Evolutionary conservation across 2,329 filamentous ascomycete genomes (phyloP).

Genomic region (Gyromitra esculenta): DNA sequence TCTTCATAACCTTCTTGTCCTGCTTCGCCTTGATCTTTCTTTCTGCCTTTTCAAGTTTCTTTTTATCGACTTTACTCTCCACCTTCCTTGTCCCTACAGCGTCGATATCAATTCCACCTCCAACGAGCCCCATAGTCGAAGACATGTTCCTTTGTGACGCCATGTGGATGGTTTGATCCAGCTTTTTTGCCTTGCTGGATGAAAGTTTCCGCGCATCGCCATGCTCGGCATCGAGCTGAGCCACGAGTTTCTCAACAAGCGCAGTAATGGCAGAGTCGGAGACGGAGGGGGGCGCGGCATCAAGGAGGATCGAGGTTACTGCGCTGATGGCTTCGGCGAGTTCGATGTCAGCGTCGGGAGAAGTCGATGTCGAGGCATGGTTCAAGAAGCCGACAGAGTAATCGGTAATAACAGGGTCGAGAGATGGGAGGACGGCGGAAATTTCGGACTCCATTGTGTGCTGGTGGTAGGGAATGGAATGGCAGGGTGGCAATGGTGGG

Average conservation of each 20-base stretch:
- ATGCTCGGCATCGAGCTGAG: slow-evolving; percentile 78
- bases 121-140: slow-evolving; percentile 87
- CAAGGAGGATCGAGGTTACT: slow-evolving; percentile 88
- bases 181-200: slow-evolving; percentile 73
- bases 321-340: slow-evolving; percentile 83
- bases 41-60: slow-evolving; percentile 99
- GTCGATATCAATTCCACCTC: slow-evolving; percentile 87
- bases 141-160: slow-evolving; percentile 95
- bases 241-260: slow-evolving; percentile 89
- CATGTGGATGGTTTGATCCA: slow-evolving; percentile 95
- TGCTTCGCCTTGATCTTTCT: slow-evolving; percentile 97
- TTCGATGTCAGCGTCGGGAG: slow-evolving; percentile 75
- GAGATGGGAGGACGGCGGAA: slow-evolving; percentile 81
- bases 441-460: slow-evolving; percentile 84
- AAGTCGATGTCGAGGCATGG: slow-evolving; percentile 87
- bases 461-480: slow-evolving; percentile 1
- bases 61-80: slow-evolving; percentile 95
- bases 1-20: slow-evolving; percentile 98
- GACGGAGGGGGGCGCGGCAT: slow-evolving; percentile 86
- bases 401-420: slow-evolving; percentile 88
- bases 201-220: slow-evolving; percentile 69
- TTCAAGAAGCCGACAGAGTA: slow-evolving; percentile 94
- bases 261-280: slow-evolving; percentile 81
- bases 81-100: slow-evolving; percentile 92
- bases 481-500: slow-evolving; percentile 36